Evolutionary conservation across 345 rosid species (phyloP).

Genomic region (Salix koriyanagi): DNA sequence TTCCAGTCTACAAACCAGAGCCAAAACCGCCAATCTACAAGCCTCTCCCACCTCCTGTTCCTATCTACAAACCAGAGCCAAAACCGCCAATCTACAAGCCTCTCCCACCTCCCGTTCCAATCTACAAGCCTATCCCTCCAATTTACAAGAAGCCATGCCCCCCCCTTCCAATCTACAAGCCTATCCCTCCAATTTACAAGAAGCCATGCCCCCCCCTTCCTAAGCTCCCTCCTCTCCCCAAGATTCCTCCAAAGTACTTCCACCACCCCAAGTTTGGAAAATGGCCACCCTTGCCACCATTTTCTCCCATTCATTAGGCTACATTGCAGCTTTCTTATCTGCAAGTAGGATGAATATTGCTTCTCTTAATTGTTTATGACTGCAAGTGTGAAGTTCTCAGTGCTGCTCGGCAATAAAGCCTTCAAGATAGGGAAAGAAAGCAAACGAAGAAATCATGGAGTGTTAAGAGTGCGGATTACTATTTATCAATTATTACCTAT

Average conservation of each 20-base stretch:
- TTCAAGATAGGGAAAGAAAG: not conserved
- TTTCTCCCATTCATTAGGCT: conserved; percentile 15
- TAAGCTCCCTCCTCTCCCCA: conserved; percentile 1
- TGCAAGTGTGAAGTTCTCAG: not conserved
- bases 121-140: conserved; percentile 1
- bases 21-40: conserved; percentile 14
- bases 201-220: conserved; percentile 24
- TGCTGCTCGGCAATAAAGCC: not conserved
- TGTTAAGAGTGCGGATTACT: not conserved
- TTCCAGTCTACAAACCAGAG: conserved; percentile 8
- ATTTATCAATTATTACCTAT: not conserved
- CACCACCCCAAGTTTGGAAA: conserved; percentile 23
- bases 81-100: conserved; percentile 5
- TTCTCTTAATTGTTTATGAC: not conserved
- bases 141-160: conserved; percentile 18
- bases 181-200: conserved; percentile 16
- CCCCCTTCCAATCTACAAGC: conserved; percentile 3
- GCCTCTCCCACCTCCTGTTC: conserved; percentile 3
- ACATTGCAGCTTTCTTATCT: not conserved
- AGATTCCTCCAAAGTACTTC: conserved; percentile 14
- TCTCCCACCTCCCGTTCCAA: conserved; percentile 16
- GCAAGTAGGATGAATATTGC: not conserved
- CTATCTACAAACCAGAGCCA: conserved; percentile 7
- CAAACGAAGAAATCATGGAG: not conserved
- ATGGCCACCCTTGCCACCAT: conserved; percentile 22